Evolutionary conservation across 164 flowering plant species (phyloP), one percentile per base, ranked within the genome.

Genomic region (Chimonanthus praecox): DNA sequence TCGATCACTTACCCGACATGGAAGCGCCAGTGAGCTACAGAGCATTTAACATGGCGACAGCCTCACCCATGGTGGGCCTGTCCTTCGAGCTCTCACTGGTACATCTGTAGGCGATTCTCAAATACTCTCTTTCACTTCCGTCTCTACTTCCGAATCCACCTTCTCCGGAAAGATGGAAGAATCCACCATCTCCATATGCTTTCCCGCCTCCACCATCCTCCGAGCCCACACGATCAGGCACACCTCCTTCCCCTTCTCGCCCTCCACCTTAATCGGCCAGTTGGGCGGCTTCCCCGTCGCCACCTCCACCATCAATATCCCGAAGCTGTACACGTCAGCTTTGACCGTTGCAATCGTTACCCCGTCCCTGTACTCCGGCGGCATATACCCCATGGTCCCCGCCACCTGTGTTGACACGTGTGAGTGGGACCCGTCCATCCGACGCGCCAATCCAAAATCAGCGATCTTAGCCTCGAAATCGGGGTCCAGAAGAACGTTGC

Each of bases 331-430:
- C 11, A 90, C 92, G 71, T 94, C 98, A 0, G 86, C 94, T 71
- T 78, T 82, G n/a, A 71, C 71, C 0, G 94, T 85, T 5, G 98
- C 98, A 50, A 49, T 72, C 16, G 88, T 84, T 21, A 79, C 51
- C 3, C 96, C 98, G 4, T 73, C 84, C 67, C 71, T 71, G 74
- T 88, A 91, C 88, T 94, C 98, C 72, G 98, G 98, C 9, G 98
- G 98, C 92, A 94, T 90, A 82, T 94, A 94, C 18, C 98, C 98
- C 85, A 88, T 85, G 0, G 98, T 92, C 44, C 98, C 98, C 45
- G 98, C 97, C 5, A 86, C 89, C 69, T 89, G 92, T 0, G 98
- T 94, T 11, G 98, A 94, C 10, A 92, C 96, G 62, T 94, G 96
- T 0, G 94, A 82, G 49, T 84, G 79, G 3, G 82, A 69, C 2